Percentiles rank a stretch among this genome's conserved stretches.
Evolutionary conservation across 2,329 filamentous ascomycete genomes (phyloP).

Genomic region (Escovopsis sp.): DNA sequence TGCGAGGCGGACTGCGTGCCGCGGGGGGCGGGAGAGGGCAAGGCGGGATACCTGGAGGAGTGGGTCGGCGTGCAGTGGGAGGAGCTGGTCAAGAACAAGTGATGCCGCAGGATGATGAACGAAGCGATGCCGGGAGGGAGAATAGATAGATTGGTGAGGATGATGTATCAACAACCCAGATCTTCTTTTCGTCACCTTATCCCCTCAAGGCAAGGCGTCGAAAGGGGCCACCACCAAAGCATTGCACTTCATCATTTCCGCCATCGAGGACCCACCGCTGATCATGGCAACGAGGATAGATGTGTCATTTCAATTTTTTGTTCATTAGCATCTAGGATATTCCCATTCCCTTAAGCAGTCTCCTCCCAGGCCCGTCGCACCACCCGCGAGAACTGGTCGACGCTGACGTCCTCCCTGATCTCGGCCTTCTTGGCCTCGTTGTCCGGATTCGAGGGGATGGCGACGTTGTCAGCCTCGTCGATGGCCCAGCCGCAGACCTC

Average conservation of each 20-base stretch:
- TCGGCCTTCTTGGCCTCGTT: slow-evolving; percentile 95
- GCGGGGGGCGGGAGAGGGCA: slow-evolving; percentile 39
- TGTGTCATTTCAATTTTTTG: too few relatives aligned
- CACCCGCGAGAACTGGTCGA: slow-evolving; percentile 71
- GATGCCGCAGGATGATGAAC: slow-evolving; percentile 1
- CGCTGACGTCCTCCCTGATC: slow-evolving; percentile 87
- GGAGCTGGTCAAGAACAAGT: slow-evolving; percentile 39
- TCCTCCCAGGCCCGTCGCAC: slow-evolving; percentile 80
- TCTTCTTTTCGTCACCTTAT: too few relatives aligned
- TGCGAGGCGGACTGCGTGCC: slow-evolving; percentile 68
- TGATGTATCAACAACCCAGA: too few relatives aligned
- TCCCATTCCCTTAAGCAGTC: slow-evolving; percentile 14
- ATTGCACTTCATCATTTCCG: slow-evolving; percentile 7
- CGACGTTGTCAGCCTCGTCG: slow-evolving; percentile 49
- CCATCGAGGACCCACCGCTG: too few relatives aligned
- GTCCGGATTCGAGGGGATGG: slow-evolving; percentile 83
- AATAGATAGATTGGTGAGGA: not conserved
- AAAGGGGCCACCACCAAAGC: slow-evolving; percentile 11
- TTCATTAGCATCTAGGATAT: slow-evolving; percentile 2
- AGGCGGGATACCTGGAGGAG: slow-evolving; percentile 74
- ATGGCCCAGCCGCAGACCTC: slow-evolving; percentile 82
- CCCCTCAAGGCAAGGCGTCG: not conserved
- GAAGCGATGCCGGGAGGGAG: not conserved
- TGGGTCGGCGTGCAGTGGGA: slow-evolving; percentile 99
- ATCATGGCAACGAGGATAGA: too few relatives aligned